Base-by-base conservation (phyloP, 441 rosid genomes). In the Monsonia emarginata region DNA sequence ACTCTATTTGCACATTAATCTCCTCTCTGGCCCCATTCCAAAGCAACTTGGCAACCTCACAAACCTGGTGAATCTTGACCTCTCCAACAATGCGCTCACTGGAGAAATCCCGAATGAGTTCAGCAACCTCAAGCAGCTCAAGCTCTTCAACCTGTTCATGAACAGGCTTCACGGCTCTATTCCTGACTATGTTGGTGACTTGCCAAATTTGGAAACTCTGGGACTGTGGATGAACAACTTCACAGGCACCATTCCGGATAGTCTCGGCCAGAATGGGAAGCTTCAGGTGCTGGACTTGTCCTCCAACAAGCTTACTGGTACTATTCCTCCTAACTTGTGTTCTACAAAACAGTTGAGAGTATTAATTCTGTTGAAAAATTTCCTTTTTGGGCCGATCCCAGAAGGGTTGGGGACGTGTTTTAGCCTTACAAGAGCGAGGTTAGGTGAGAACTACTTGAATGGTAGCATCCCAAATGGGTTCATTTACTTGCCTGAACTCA, bases 271-370 rank as follows among this genome's bases (percentile, higher is more conserved):
- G 34, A 80, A 76, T 38, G 74, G 81, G 75, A 83, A 70, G 74
- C 83, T 83, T 54, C 77, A 80, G 27, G 50, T 58, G 52, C 75
- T 83, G 11, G 86, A 83, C 65, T 71, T 83, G 63, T 83, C 86
- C 22, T 78, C 86, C 74, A 80, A 80, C 72, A 83, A 83, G 76
- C 81, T 83, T 64, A 83, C 86, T 2, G 86, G 86, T 34, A 78
- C 63, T 21, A 74, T 83, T 58, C 84, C 84, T 52, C 69, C 48
- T 9, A 67, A 65, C 36, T 58, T 83, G 65, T 80, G 84, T 52
- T 46, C 63, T n/a, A 76, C 81, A 2, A 75, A 78, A 59, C 74
- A 67, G 65, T 73, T 83, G 1, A 69, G 38, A 54, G 70, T 59
- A 14, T 32, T 83, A 11, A 75, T 83, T 44, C 75, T 80, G 26